phyloP scores from a whole-genome alignment of 1,284 basidiomycete genomes.

The Xerocomus amazonicus region DNA sequence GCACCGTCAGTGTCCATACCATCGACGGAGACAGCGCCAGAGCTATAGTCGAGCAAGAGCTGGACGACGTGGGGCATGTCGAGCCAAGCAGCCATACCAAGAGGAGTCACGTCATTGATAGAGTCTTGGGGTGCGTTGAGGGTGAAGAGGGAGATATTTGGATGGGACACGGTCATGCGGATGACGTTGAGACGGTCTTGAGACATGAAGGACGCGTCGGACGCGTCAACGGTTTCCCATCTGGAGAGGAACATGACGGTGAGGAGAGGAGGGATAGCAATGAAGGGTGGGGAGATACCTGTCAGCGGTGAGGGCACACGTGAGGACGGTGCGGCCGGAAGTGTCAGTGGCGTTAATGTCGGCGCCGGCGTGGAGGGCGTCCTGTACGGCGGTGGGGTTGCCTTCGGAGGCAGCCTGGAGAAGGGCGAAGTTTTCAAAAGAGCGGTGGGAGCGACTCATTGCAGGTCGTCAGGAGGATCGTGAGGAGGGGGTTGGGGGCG shows the following conservation, averaged over 20 bases:
- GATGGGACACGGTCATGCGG: slow-evolving; percentile 48
- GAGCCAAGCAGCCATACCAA: slow-evolving; percentile 73
- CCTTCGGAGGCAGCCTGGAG: slow-evolving; percentile 57
- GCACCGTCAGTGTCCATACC: slow-evolving; percentile 67
- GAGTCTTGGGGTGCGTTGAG: slow-evolving; percentile 64
- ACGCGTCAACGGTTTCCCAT: slow-evolving; percentile 64
- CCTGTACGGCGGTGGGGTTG: slow-evolving; percentile 48
- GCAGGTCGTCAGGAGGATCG: slow-evolving; percentile 32
- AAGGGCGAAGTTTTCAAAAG: slow-evolving; percentile 47
- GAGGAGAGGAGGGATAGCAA: not conserved
- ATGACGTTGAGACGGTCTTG: slow-evolving; percentile 53
- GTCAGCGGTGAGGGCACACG: slow-evolving; percentile 66
- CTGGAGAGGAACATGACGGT: slow-evolving; percentile 33
- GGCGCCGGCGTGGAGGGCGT: slow-evolving; percentile 55
- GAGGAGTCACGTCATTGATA: slow-evolving; percentile 67
- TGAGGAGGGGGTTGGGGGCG: slow-evolving; percentile 12
- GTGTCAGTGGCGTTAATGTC: slow-evolving; percentile 63
- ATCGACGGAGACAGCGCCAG: slow-evolving; percentile 61
- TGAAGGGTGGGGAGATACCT: slow-evolving; percentile 41
- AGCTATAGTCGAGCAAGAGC: slow-evolving; percentile 55
- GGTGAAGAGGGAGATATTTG: slow-evolving; percentile 57
- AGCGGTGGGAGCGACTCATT: slow-evolving; percentile 38
- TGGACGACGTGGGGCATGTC: slow-evolving; percentile 55
- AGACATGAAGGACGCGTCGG: slow-evolving; percentile 60
- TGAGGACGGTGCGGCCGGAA: slow-evolving; percentile 56